Percentiles rank a stretch among this genome's conserved stretches.
phyloP scores from a whole-genome alignment of 2,329 filamentous ascomycete genomes.

The Keithomyces neogunnii region DNA sequence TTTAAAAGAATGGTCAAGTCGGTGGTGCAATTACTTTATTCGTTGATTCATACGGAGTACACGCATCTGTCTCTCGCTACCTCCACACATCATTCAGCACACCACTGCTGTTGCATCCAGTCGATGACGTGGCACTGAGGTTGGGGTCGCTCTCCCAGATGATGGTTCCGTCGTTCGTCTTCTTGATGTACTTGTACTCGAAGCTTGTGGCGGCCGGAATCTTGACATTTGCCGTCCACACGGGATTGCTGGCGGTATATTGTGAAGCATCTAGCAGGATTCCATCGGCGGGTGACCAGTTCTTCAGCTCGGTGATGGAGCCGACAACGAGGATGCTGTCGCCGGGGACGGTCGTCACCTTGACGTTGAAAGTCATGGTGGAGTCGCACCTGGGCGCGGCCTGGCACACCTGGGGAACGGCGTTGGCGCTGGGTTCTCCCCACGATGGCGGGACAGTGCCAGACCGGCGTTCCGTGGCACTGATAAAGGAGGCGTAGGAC shows the following conservation, averaged over 20 bases:
- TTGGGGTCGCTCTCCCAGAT: constrained; percentile 51
- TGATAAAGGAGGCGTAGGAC: constrained; percentile 62
- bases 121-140: constrained; percentile 14
- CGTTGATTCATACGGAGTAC: too few species aligned
- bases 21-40: too few species aligned
- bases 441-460: constrained; percentile 46
- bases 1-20: too few species aligned
- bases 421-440: constrained; percentile 23
- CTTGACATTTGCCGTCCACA: constrained; percentile 45
- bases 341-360: constrained; percentile 7
- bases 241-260: constrained; percentile 44
- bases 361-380: constrained; percentile 13
- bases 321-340: constrained; percentile 16
- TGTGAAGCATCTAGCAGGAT: constrained; percentile 39
- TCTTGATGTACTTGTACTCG: constrained; percentile 54
- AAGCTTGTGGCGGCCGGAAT: constrained; percentile 44
- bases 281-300: constrained; percentile 30
- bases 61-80: not conserved
- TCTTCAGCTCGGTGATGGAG: constrained; percentile 28
- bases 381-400: constrained; percentile 17
- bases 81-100: constrained; percentile 4
- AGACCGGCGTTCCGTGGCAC: constrained; percentile 44
- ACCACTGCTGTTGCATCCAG: constrained; percentile 2
- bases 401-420: constrained; percentile 11
- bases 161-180: constrained; percentile 37